These are phyloP conservation scores for Rhodamnia argentea DNA, from an alignment of 345 rosid genomes.

Conservation along the genomic window DNA sequence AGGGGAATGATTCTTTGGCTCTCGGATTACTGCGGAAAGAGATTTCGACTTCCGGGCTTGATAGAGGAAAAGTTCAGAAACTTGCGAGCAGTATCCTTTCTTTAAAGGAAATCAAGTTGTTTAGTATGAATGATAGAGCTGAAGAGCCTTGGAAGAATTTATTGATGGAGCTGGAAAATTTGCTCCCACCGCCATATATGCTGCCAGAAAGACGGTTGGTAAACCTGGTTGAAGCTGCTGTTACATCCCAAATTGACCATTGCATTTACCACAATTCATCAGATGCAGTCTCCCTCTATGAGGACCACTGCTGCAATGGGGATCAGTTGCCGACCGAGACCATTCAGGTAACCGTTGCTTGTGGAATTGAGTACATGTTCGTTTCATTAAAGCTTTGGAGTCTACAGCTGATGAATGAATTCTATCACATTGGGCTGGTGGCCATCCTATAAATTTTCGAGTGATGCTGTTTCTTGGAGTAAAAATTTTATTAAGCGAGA, in stretches of 20 bases:
- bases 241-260: slow-evolving; percentile 48
- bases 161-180: slow-evolving; percentile 41
- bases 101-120: slow-evolving; percentile 30
- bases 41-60: slow-evolving; percentile 35
- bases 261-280: slow-evolving; percentile 69
- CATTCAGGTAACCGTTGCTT: slow-evolving; percentile 46
- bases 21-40: slow-evolving; percentile 41
- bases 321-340: slow-evolving; percentile 83
- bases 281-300: slow-evolving; percentile 46
- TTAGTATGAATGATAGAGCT: slow-evolving; percentile 17
- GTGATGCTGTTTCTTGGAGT: background rate
- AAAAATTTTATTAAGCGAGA: background rate
- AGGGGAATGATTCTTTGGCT: slow-evolving; percentile 51
- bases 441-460: background rate
- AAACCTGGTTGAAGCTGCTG: slow-evolving; percentile 56
- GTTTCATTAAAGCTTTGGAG: background rate
- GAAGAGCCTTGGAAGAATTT: slow-evolving; percentile 36
- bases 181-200: slow-evolving; percentile 51
- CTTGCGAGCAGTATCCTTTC: slow-evolving; percentile 47
- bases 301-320: slow-evolving; percentile 66
- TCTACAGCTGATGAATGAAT: background rate
- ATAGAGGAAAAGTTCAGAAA: slow-evolving; percentile 43
- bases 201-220: slow-evolving; percentile 62
- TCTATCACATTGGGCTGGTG: background rate
- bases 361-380: background rate